These are phyloP conservation scores for Petunia secreta DNA, from an alignment of 257 asterid species.

Conservation along the genomic window DNA sequence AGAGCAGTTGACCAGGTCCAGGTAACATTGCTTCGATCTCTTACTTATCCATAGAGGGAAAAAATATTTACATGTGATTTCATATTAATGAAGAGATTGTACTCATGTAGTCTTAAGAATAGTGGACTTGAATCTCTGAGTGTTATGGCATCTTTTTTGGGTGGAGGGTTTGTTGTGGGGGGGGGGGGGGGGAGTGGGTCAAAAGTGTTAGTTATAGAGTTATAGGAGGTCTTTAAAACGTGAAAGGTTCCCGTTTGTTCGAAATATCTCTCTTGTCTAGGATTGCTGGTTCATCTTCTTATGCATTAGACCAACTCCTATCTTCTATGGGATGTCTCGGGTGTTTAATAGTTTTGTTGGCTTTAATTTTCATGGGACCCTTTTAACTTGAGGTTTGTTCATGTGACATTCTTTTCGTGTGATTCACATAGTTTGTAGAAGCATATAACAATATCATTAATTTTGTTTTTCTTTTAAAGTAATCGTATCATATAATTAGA, in stretches of 20 bases:
- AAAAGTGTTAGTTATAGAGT: background rate
- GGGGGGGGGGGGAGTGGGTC: background rate
- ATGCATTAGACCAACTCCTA: background rate
- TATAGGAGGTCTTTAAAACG: slow-evolving; percentile 2
- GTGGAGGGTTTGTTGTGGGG: too few relatives aligned
- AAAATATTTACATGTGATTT: background rate
- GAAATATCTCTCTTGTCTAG: slow-evolving; percentile 3
- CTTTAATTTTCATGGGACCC: background rate
- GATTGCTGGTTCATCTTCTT: slow-evolving; percentile 16
- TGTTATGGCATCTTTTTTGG: background rate
- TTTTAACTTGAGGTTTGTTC: slow-evolving; percentile 19
- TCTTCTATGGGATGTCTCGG: background rate
- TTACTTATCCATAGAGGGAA: slow-evolving; percentile 20
- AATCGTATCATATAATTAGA: background rate
- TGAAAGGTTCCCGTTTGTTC: background rate
- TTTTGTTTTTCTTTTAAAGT: slow-evolving; percentile 1
- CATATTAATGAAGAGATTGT: background rate
- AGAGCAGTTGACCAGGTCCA: slow-evolving; percentile 73
- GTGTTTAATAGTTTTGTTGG: background rate
- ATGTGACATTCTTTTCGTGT: background rate
- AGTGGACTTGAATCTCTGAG: slow-evolving; percentile 16
- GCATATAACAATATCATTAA: background rate
- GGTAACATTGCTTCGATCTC: slow-evolving; percentile 51
- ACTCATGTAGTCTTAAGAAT: background rate
- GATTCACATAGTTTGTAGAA: background rate